phyloP scores from a whole-genome alignment of 805 yeast genomes.

The Zygosaccharomyces bisporus region DNA sequence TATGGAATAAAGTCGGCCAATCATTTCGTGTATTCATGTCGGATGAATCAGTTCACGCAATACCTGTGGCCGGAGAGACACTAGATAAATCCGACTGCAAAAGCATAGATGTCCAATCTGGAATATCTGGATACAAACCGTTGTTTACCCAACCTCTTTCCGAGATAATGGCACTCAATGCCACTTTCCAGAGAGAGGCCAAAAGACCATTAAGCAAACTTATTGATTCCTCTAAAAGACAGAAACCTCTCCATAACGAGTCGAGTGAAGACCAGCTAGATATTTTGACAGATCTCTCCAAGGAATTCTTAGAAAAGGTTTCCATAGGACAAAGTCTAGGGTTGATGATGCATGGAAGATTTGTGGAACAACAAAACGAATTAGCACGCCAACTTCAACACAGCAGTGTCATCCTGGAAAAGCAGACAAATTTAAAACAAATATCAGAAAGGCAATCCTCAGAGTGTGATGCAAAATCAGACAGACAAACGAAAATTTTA shows the following conservation, averaged over 20 bases:
- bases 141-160: constrained; percentile 22
- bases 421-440: constrained; percentile 15
- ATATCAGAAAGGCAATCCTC: constrained; percentile 16
- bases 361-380: constrained; percentile 41
- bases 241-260: constrained; percentile 20
- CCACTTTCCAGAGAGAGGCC: constrained; percentile 16
- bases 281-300: constrained; percentile 24
- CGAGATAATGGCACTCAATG: constrained; percentile 22
- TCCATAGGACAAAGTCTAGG: constrained; percentile 35
- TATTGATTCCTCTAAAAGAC: constrained; percentile 25
- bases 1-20: constrained; percentile 5
- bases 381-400: constrained; percentile 40
- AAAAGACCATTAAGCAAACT: constrained; percentile 17
- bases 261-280: constrained; percentile 30
- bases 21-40: constrained; percentile 7
- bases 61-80: background rate
- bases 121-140: constrained; percentile 8
- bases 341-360: constrained; percentile 36
- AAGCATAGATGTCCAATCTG: too few relatives aligned
- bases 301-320: constrained; percentile 22
- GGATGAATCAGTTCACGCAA: constrained; percentile 3
- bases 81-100: background rate
- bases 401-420: constrained; percentile 25
- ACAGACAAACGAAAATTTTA: constrained; percentile 36
- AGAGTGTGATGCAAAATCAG: constrained; percentile 18